Evolutionary conservation across 2,329 filamentous ascomycete species (phyloP).

Genomic region (Alternaria consortialis): DNA sequence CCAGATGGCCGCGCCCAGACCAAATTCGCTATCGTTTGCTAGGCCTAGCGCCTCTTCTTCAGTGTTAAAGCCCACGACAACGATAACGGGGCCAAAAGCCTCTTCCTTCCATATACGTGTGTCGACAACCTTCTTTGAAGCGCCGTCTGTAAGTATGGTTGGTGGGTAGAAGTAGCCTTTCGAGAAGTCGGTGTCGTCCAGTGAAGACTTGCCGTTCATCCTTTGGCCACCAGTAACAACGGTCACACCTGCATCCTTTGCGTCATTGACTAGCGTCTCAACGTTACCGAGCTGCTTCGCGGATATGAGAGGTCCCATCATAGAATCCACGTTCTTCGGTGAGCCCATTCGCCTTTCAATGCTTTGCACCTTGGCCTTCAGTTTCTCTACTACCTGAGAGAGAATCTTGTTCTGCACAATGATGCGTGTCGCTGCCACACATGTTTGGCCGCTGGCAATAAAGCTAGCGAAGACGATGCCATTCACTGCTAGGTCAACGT

Average conservation of each 20-base stretch:
- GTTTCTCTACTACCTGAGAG: slow-evolving; percentile 49
- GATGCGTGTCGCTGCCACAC: slow-evolving; percentile 64
- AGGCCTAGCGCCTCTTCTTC: slow-evolving; percentile 59
- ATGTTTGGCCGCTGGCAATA: slow-evolving; percentile 65
- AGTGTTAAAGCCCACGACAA: slow-evolving; percentile 57
- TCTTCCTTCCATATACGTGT: slow-evolving; percentile 57
- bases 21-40: slow-evolving; percentile 62
- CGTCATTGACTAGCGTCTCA: slow-evolving; percentile 48
- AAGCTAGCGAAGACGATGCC: slow-evolving; percentile 55
- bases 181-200: slow-evolving; percentile 63
- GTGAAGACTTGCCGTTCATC: slow-evolving; percentile 57
- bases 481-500: slow-evolving; percentile 50
- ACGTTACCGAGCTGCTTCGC: slow-evolving; percentile 57
- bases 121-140: slow-evolving; percentile 43
- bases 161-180: slow-evolving; percentile 62
- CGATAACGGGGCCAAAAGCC: slow-evolving; percentile 63
- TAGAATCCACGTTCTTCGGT: slow-evolving; percentile 64
- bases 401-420: slow-evolving; percentile 60
- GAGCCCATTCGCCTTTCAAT: slow-evolving; percentile 65
- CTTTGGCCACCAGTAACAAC: slow-evolving; percentile 60
- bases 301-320: slow-evolving; percentile 72
- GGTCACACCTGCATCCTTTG: slow-evolving; percentile 49
- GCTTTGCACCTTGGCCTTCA: slow-evolving; percentile 58
- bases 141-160: slow-evolving; percentile 51
- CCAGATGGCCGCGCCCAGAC: slow-evolving; percentile 62